A percentile compares a stretch with the other conserved stretches of the same genome.
Evolutionary conservation across 1,139 yeast species (phyloP).

Genomic region (Wickerhamomyces sp.): DNA sequence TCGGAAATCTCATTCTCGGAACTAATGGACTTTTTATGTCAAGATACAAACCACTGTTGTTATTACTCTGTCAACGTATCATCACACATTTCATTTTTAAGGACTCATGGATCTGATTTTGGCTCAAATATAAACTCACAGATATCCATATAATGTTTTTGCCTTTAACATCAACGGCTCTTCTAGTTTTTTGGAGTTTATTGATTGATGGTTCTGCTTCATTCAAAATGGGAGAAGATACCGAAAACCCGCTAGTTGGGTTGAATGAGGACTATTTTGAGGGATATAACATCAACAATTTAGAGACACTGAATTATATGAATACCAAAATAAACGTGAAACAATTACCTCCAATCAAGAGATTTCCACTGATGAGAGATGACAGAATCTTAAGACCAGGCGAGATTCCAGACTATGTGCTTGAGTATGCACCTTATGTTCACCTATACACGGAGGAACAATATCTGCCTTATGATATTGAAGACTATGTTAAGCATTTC

Average conservation of each 20-base stretch:
- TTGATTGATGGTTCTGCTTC: background rate
- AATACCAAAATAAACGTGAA: constrained; percentile 2
- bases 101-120: no score
- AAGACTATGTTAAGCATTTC: constrained; percentile 63
- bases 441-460: constrained; percentile 85
- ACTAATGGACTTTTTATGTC: no score
- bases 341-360: constrained; percentile 23
- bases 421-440: constrained; percentile 73
- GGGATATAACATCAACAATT: constrained; percentile 7
- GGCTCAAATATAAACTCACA: no score
- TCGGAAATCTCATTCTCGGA: no score
- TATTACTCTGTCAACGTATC: no score
- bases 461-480: constrained; percentile 80
- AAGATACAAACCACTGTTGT: no score
- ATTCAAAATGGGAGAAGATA: background rate
- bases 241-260: background rate
- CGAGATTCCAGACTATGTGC: constrained; percentile 69
- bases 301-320: constrained; percentile 7
- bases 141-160: no score
- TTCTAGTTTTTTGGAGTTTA: no score
- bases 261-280: constrained; percentile 12
- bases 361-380: constrained; percentile 14
- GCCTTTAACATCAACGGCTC: no score
- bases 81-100: no score
- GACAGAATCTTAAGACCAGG: constrained; percentile 40